Evolutionary conservation across 257 asterid species (phyloP), one percentile per base, ranked within the genome.

Genomic region (Pogostemon cablin): DNA sequence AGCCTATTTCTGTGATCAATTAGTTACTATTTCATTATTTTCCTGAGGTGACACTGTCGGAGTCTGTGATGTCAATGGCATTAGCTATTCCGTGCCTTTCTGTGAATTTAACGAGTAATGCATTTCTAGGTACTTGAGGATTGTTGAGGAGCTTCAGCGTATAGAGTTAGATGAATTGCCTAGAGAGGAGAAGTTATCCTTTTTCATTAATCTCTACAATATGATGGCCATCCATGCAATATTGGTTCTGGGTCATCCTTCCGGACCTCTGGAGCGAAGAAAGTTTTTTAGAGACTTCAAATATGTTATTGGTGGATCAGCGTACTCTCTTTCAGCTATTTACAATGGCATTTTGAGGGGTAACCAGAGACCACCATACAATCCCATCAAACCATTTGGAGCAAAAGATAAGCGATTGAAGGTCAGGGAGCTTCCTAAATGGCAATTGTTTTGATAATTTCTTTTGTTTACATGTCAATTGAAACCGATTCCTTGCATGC

Each of bases 301-400:
- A 77, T 92, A 92, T 75, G 97, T 92, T 37, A 92, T 92, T 74
- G 96, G 98, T 76, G 97, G 96, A 75, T 82, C 89, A 72, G 81
- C 90, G 34, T 90, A 85, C 64, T 90, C 98, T 39, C 98, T 92
- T 62, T 90, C 97, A 59, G 93, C 86, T 44, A 86, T 92, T 42
- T 82, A 88, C 40, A 92, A 88, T 64, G 97, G 98, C 72, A 75
- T 90, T 72, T 85, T 92, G 74, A 87, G 98, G 87, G 91, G 88
- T 72, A 92, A 92, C 78, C 96, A 90, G 77, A 90, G 97, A 73
- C 96, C 97, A 44, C 93, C 98, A 0, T 92, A 92, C 85, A 90
- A 85, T 79, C 93, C 85, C 59, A 78, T 60, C 47, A 90, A 83
- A 76, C 95, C 97, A 55, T 92, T 92, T 74, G 91, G 90, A 50